Base-by-base conservation (phyloP, 306 rosid species). In the Cotoneaster glaucophyllus region DNA sequence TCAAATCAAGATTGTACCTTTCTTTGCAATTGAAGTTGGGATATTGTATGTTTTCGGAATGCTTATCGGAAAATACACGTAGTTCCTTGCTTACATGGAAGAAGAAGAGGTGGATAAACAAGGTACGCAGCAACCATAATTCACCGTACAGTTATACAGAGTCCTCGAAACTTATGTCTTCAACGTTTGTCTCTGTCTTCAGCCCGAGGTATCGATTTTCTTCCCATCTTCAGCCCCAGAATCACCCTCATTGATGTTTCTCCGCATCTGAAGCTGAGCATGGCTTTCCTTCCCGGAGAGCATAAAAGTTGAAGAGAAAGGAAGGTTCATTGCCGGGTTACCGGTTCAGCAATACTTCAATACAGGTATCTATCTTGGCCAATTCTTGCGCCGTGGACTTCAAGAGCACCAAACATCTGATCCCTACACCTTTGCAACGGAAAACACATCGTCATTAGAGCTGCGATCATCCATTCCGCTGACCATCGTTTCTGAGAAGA, bases 401-500 rank as follows among this genome's bases (percentile, higher is more conserved):
- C 48, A 24, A 17, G 11, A 41, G 18, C 57, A 44, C 18, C 24
- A 44, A 29, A 69, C 29, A 28, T 73, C n/a, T 13, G 10, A 32
- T 43, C 41, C 63, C 78, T 69, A 85, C 74, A 73, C 64, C 71
- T 57, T 84, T 32, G 70, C 76, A 74, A 44, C 76, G 25, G 82
- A 76, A 80, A 44, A 17, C 11, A 59, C 48, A 68, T 67, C 73
- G 48, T 76, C 77, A 63, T 15, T 48, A 37, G 64, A 69, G 72
- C 71, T 59, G 80, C 26, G 37, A 41, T 61, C 75, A 57, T 80
- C 84, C 28, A 72, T 56, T 74, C 77, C 85, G 41, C 83, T 81
- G 64, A 77, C 76, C 66, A 73, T 76, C 87, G 84, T 78, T 77
- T 89, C 93, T 2, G 87, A 86, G 84, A 75, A 81, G 73, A 90